Conservation (phyloP, 208 protist genomes). For the Crithidia mellificae region DNA sequence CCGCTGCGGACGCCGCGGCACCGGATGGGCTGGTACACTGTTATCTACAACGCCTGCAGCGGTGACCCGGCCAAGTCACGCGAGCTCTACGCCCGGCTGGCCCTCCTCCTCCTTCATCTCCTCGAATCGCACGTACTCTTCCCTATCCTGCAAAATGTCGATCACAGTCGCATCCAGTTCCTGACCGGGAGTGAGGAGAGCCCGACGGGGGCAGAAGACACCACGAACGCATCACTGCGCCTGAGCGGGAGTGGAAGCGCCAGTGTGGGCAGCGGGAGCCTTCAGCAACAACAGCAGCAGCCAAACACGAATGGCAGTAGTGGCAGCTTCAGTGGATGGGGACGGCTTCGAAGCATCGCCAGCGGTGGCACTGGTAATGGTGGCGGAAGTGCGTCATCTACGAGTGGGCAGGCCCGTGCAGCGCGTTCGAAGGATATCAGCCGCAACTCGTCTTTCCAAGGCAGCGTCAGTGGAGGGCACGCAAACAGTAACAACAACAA, state of each 20-base stretch:
- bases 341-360: slow-evolving; percentile 14
- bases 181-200: slow-evolving; percentile 23
- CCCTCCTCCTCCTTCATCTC: slow-evolving; percentile 48
- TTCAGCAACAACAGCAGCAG: not conserved
- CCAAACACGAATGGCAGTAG: not conserved
- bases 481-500: no score
- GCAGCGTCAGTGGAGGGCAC: slow-evolving; percentile 3
- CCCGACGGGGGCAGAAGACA: not conserved
- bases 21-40: slow-evolving; percentile 77
- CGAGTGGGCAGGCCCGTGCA: not conserved
- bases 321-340: slow-evolving; percentile 22
- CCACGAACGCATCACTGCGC: not conserved
- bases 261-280: not conserved
- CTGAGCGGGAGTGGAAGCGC: slow-evolving; percentile 7
- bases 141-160: slow-evolving; percentile 46
- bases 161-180: slow-evolving; percentile 30
- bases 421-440: slow-evolving; percentile 5
- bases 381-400: not conserved
- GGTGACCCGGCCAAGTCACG: slow-evolving; percentile 50
- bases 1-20: slow-evolving; percentile 47
- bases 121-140: slow-evolving; percentile 68
- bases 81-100: slow-evolving; percentile 59
- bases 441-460: slow-evolving; percentile 22
- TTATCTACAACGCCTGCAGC: slow-evolving; percentile 72
- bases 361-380: not conserved